Evolutionary conservation across 129 eudicot genomes (phyloP).

Genomic region (Flaveria sonorensis): DNA sequence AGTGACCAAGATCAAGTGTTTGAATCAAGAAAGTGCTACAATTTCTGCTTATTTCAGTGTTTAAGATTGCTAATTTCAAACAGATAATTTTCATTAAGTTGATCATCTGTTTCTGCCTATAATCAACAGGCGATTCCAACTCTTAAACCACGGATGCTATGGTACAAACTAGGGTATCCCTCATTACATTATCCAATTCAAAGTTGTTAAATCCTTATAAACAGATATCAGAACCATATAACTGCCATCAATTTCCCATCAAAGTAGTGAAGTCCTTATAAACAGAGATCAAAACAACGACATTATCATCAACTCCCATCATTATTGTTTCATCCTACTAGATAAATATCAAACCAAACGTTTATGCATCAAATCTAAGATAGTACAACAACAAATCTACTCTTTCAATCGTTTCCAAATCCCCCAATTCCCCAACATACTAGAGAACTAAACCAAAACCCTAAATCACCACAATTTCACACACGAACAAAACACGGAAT

Average conservation of each 20-base stretch:
- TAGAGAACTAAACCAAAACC: background rate
- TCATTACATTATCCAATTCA: too few relatives aligned
- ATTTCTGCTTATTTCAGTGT: conserved; percentile 1
- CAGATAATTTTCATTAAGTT: background rate
- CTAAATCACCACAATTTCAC: conserved; percentile 7
- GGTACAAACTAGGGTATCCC: too few relatives aligned
- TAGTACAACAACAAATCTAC: background rate
- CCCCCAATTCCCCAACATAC: background rate
- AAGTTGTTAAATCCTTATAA: too few relatives aligned
- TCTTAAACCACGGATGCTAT: too few relatives aligned
- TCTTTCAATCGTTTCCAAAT: background rate
- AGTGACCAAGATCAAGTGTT: background rate
- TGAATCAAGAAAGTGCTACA: too few relatives aligned
- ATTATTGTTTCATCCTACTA: background rate
- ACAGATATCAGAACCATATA: background rate
- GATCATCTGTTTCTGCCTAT: background rate
- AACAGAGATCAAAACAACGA: background rate
- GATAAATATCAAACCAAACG: background rate
- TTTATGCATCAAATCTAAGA: background rate
- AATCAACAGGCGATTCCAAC: background rate
- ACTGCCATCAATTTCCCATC: background rate
- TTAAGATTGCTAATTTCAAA: background rate
- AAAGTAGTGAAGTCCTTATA: background rate
- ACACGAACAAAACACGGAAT: too few relatives aligned
- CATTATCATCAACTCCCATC: background rate